These are phyloP conservation scores for Paraphoma chrysanthemicola DNA, from an alignment of 2,329 filamentous ascomycete species.

Conservation along the genomic window DNA sequence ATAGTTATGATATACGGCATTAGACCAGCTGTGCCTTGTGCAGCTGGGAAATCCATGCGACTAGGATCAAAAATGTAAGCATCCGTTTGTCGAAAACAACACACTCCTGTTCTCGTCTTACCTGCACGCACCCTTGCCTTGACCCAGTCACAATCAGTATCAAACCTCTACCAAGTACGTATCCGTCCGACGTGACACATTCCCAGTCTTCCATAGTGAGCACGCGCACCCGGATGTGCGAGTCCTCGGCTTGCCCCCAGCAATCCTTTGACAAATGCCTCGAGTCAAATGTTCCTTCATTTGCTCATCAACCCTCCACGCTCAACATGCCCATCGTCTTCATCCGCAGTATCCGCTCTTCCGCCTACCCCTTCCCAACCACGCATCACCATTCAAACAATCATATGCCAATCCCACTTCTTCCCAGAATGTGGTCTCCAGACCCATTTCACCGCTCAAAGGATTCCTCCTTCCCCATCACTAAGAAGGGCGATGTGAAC, in stretches of 20 bases:
- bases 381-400: no score
- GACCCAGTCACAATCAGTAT: neutral
- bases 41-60: neutral
- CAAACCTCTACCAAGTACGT: neutral
- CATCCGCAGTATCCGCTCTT: no score
- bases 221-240: slow-evolving; percentile 10
- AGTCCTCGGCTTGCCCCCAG: slow-evolving; percentile 1
- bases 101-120: neutral
- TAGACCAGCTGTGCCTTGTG: neutral
- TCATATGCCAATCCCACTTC: no score
- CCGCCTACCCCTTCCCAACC: no score
- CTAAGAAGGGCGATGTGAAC: neutral
- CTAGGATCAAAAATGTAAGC: neutral
- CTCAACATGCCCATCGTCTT: neutral
- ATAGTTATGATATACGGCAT: neutral
- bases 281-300: neutral
- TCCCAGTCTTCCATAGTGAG: neutral
- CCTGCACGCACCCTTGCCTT: neutral
- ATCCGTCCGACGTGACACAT: slow-evolving; percentile 3
- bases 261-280: neutral
- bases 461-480: no score
- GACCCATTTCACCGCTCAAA: no score
- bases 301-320: neutral
- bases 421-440: no score
- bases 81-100: neutral